These are phyloP conservation scores for Penicillium verrucosum DNA, from an alignment of 2,329 filamentous ascomycete species.

Conservation along the genomic window DNA sequence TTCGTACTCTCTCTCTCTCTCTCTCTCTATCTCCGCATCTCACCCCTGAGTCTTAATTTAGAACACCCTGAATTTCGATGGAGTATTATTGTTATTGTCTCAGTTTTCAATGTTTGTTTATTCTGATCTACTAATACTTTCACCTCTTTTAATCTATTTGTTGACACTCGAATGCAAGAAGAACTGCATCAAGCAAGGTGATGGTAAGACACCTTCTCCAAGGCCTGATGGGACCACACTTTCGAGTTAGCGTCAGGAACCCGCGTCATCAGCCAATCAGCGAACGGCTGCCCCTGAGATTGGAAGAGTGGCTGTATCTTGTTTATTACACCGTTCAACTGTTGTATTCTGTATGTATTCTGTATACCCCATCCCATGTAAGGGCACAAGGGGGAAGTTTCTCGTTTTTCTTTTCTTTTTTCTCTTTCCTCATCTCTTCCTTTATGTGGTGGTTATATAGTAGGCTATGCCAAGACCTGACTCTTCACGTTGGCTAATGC, in stretches of 20 bases:
- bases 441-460: too few relatives aligned
- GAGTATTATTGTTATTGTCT: neutral
- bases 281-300: constrained; percentile 19
- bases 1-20: too few relatives aligned
- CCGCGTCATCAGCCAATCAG: constrained; percentile 21
- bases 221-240: neutral
- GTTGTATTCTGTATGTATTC: neutral
- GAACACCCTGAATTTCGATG: neutral
- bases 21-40: constrained; percentile 5
- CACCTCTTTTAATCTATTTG: neutral
- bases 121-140: neutral
- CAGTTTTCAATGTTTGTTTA: neutral
- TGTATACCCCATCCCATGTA: too few relatives aligned
- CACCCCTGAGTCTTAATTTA: constrained; percentile 16
- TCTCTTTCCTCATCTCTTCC: neutral
- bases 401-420: neutral
- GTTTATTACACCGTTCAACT: neutral
- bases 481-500: constrained; percentile 1
- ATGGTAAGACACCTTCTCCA: constrained; percentile 7
- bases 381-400: neutral
- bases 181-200: constrained; percentile 16
- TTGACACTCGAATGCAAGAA: neutral
- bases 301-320: neutral
- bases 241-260: constrained; percentile 29
- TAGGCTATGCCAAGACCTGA: neutral